These are phyloP conservation scores for Syncephalastrum racemosum DNA, from an alignment of 371 early-diverging fungal genomes.

Conservation along the genomic window DNA sequence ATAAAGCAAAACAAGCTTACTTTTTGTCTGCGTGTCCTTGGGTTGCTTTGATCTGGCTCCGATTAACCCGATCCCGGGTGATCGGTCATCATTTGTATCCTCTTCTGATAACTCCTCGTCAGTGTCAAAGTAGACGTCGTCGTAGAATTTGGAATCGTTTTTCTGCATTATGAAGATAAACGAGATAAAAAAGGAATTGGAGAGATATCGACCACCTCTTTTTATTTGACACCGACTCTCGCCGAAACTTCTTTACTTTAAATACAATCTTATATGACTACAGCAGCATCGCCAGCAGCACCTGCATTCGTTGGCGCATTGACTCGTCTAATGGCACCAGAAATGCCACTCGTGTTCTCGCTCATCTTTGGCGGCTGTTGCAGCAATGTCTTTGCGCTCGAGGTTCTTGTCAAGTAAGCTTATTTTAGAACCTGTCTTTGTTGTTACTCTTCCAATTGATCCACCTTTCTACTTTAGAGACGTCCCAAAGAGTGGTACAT, in stretches of 20 bases:
- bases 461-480: constrained; percentile 40
- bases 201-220: too few species aligned
- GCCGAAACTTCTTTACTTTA: too few species aligned
- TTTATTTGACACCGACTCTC: too few species aligned
- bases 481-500: constrained; percentile 73
- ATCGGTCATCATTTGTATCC: neutral
- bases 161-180: too few species aligned
- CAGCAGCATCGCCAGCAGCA: neutral
- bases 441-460: neutral
- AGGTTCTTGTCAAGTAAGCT: constrained; percentile 68
- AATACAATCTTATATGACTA: constrained; percentile 1
- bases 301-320: constrained; percentile 8
- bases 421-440: neutral
- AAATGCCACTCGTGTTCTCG: constrained; percentile 49
- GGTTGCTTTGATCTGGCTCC: constrained; percentile 3
- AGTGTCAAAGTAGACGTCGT: constrained; percentile 9
- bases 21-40: neutral
- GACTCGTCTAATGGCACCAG: constrained; percentile 29
- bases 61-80: constrained; percentile 3
- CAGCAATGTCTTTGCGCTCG: constrained; percentile 85
- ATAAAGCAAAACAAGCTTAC: too few species aligned
- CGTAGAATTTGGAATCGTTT: constrained; percentile 1
- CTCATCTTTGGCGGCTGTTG: constrained; percentile 92
- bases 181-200: too few species aligned
- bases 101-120: constrained; percentile 5